phyloP scores from a whole-genome alignment of 2,329 filamentous ascomycete species.

The Colletotrichum liriopes region DNA sequence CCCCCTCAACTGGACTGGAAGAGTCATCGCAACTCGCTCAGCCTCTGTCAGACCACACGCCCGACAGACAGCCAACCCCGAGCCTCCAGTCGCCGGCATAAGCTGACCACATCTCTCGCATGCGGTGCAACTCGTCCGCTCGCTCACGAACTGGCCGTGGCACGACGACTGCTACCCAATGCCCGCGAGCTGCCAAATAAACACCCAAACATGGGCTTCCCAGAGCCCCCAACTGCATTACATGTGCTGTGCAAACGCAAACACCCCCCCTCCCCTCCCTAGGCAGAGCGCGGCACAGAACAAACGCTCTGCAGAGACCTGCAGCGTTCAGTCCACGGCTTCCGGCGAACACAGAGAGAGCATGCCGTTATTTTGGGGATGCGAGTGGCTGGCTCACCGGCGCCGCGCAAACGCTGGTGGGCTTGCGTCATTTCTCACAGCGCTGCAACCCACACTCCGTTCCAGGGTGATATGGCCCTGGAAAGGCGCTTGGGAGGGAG shows the following conservation, averaged over 20 bases:
- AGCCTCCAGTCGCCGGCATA: neutral
- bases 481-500: neutral
- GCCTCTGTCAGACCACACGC: neutral
- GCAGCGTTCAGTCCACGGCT: neutral
- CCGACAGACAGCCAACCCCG: neutral
- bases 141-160: neutral
- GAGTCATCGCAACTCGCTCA: slow-evolving; percentile 6
- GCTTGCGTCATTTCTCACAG: slow-evolving; percentile 30
- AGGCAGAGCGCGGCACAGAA: slow-evolving; percentile 8
- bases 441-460: neutral
- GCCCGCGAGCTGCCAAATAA: neutral
- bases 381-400: neutral
- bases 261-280: neutral
- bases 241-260: neutral
- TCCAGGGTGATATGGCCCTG: neutral
- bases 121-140: neutral
- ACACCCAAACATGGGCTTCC: neutral
- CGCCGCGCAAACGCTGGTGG: neutral
- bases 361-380: slow-evolving; percentile 1
- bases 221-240: neutral
- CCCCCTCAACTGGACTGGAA: neutral
- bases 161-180: neutral
- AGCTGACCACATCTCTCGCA: slow-evolving; percentile 7
- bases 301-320: neutral
- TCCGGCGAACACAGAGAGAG: neutral